phyloP scores from a whole-genome alignment of 2,329 filamentous ascomycete genomes.

The Clonostachys sp. region DNA sequence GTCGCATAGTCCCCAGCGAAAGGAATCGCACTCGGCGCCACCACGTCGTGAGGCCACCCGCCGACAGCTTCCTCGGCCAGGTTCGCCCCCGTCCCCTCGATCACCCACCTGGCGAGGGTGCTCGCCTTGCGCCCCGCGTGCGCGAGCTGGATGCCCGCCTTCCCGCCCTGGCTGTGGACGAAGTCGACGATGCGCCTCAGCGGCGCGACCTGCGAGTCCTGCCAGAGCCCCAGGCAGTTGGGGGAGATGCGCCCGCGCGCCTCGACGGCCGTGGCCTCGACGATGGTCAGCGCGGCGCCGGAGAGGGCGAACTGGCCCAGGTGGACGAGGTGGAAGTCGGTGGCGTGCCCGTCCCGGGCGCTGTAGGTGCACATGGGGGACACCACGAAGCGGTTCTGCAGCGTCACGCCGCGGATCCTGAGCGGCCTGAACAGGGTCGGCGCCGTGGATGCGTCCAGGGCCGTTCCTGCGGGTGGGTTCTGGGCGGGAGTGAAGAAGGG shows the following conservation, averaged over 20 bases:
- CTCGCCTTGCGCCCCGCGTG: slow-evolving; percentile 73
- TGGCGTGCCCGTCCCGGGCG: slow-evolving; percentile 61
- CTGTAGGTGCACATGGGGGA: slow-evolving; percentile 52
- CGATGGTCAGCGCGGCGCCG: slow-evolving; percentile 68
- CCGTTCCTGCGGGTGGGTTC: slow-evolving; percentile 43
- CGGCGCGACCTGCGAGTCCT: slow-evolving; percentile 74
- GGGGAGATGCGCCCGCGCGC: slow-evolving; percentile 80
- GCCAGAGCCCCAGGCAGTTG: slow-evolving; percentile 76
- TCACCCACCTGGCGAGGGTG: slow-evolving; percentile 61
- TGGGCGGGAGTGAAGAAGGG: slow-evolving; percentile 53
- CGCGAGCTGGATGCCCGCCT: slow-evolving; percentile 74
- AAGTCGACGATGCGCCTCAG: slow-evolving; percentile 71
- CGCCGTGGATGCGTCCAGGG: slow-evolving; percentile 28
- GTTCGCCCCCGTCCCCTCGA: slow-evolving; percentile 33
- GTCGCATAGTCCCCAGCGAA: slow-evolving; percentile 57
- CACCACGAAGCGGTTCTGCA: slow-evolving; percentile 2
- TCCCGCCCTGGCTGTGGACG: slow-evolving; percentile 71
- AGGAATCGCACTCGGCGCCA: slow-evolving; percentile 44
- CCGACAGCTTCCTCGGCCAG: slow-evolving; percentile 46
- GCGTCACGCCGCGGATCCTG: slow-evolving; percentile 41
- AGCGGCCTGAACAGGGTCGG: slow-evolving; percentile 55
- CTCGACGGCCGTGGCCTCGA: slow-evolving; percentile 75
- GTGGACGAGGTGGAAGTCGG: slow-evolving; percentile 78
- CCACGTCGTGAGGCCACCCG: slow-evolving; percentile 55
- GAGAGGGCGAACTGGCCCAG: slow-evolving; percentile 73